These are phyloP conservation scores for Globisporangium lucens DNA, from an alignment of 352 stramenopile species.

Conservation along the genomic window DNA sequence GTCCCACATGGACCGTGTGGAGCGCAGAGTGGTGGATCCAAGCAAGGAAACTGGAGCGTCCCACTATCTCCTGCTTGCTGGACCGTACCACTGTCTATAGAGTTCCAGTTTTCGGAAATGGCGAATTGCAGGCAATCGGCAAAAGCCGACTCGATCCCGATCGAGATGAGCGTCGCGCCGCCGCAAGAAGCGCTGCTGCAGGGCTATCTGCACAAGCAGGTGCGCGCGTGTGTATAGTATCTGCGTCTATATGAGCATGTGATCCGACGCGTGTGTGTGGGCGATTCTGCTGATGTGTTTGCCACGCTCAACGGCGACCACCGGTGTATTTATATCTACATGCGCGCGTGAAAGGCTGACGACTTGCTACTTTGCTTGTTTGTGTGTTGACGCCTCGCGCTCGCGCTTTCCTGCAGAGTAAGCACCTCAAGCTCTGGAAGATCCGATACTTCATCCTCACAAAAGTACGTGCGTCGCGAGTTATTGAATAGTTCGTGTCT, in stretches of 20 bases:
- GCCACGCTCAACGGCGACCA: background rate
- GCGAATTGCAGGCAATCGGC: background rate
- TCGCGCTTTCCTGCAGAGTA: constrained; percentile 41
- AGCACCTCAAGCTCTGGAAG: constrained; percentile 85
- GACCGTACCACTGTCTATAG: background rate
- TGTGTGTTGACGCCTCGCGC: background rate
- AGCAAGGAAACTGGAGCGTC: too few relatives aligned
- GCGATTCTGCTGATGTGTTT: background rate
- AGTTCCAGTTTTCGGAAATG: background rate
- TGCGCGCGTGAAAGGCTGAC: background rate
- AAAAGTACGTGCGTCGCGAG: constrained; percentile 30
- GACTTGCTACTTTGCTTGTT: background rate
- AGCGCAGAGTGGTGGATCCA: background rate
- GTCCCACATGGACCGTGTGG: constrained; percentile 3
- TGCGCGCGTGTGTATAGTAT: constrained; percentile 14
- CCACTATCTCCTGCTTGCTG: background rate
- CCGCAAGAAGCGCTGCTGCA: constrained; percentile 60
- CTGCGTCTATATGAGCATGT: background rate
- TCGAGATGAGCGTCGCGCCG: constrained; percentile 43
- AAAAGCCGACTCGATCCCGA: constrained; percentile 8
- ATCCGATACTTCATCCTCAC: constrained; percentile 85
- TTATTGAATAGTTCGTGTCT: background rate
- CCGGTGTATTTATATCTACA: background rate
- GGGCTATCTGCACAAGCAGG: constrained; percentile 86
- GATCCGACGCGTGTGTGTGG: background rate